Conservation (phyloP, 2,329 filamentous ascomycete genomes). For the Ceratocystis eucalypticola region DNA sequence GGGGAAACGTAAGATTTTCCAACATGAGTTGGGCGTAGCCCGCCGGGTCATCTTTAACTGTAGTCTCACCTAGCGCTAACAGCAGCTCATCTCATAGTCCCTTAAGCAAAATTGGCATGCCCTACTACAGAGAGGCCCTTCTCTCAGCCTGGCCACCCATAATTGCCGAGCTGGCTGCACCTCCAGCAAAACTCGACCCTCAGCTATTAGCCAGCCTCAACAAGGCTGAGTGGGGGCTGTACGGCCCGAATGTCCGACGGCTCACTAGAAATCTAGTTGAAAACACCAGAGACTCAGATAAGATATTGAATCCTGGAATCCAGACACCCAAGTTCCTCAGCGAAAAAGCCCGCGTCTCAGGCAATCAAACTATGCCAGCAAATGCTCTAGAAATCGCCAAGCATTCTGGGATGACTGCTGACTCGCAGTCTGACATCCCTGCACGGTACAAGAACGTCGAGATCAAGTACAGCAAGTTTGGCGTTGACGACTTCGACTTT, state of each 20-base stretch:
- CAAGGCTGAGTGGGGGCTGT: constrained; percentile 60
- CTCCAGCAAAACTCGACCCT: constrained; percentile 60
- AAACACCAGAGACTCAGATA: constrained; percentile 53
- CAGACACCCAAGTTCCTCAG: constrained; percentile 85
- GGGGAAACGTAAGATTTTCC: constrained; percentile 48
- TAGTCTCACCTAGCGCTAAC: constrained; percentile 11
- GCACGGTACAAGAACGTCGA: constrained; percentile 87
- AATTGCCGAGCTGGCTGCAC: constrained; percentile 72
- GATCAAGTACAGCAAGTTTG: constrained; percentile 98
- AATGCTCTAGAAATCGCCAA: constrained; percentile 24
- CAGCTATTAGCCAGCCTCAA: constrained; percentile 56
- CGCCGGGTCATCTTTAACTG: not conserved
- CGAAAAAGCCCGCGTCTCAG: constrained; percentile 67
- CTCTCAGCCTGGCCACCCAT: constrained; percentile 85
- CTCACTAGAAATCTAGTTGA: constrained; percentile 70
- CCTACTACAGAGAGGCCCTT: constrained; percentile 78
- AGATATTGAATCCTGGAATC: constrained; percentile 44
- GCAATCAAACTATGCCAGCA: constrained; percentile 32
- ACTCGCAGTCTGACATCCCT: constrained; percentile 59
- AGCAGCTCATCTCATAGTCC: constrained; percentile 38
- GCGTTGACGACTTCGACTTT: constrained; percentile 98
- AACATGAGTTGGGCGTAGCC: not conserved
- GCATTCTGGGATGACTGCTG: constrained; percentile 17
- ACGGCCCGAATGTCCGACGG: constrained; percentile 62
- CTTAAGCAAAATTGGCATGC: constrained; percentile 75